phyloP scores from a whole-genome alignment of 257 asterid genomes.

The Cordia subcordata region DNA sequence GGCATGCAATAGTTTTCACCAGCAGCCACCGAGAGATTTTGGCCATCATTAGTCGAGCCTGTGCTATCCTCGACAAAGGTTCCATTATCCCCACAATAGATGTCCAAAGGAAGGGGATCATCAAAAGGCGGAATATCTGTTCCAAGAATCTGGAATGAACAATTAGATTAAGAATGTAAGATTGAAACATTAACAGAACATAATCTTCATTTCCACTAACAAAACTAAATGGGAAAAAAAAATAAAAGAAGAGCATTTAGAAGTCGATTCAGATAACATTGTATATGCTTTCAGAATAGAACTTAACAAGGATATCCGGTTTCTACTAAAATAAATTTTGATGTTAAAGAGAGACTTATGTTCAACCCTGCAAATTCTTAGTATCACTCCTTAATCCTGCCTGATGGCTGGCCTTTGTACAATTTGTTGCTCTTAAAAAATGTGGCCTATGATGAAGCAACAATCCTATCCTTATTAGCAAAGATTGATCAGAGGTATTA shows the following conservation, averaged over 20 bases:
- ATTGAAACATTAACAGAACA: not conserved
- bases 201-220: not conserved
- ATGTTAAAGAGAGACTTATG: too few relatives aligned
- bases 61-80: conserved; percentile 39
- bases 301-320: too few relatives aligned
- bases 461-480: too few relatives aligned
- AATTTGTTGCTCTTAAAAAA: too few relatives aligned
- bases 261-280: too few relatives aligned
- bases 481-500: too few relatives aligned
- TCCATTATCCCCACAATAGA: conserved; percentile 29
- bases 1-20: conserved; percentile 29
- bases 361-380: too few relatives aligned
- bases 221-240: not conserved
- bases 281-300: too few relatives aligned
- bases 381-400: too few relatives aligned
- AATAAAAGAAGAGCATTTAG: not conserved
- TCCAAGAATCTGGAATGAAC: conserved; percentile 58
- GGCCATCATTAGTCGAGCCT: conserved; percentile 32
- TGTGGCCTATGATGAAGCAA: too few relatives aligned
- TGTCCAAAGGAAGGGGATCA: conserved; percentile 35
- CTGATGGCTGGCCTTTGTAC: too few relatives aligned
- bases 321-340: too few relatives aligned
- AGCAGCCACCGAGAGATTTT: conserved; percentile 19
- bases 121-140: conserved; percentile 31
- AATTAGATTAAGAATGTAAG: not conserved